Base-by-base conservation (phyloP, 2,329 filamentous ascomycete genomes). In the Alternaria rosae region DNA sequence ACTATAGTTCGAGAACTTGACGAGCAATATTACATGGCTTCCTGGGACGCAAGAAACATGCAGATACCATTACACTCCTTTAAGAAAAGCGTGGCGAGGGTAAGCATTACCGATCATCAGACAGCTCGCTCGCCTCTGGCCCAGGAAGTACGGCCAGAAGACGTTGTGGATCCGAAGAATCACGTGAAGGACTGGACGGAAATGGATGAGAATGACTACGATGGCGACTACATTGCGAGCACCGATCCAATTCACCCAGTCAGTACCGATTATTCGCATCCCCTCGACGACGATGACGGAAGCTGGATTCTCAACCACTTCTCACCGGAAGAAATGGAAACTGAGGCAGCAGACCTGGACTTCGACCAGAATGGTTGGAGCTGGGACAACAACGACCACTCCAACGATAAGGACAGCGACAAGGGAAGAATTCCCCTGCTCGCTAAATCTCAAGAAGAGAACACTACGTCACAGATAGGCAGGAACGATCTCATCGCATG, bases 161-260 rank as follows among this genome's bases (percentile, higher is more conserved):
- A 76, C 10, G 47, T 75, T 9, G 47, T 59, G 1, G 51, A 66
- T 3, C 30, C 11, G 3, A 21, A 21, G 15, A 21, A 41, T 23
- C n/a, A 43, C 5, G 9, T 53, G 15, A 54, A 56, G 30, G 26
- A 48, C 5, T 57, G 61, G 55, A 26, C 15, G 15, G 43, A 66
- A 1, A 62, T 62, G 52, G 50, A 50, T 6, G 61, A 51, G 5
- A 43, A 64, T 5, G 54, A 68, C 3, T 72, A 71, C 10, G 69
- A 73, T 21, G 68, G 62, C 1, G 54, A 69, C 10, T 72, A 67
- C 41, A 38, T 65, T 6, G 68, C 57, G 2, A 71, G 67, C 30
- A 70, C 66, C 1, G 72, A 75, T 54, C 69, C 73, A 5, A 9
- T 76, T 0, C 71, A 75, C 38, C 73, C 70, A 4, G 60, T 73